Evolutionary conservation across 495 filamentous ascomycete species (phyloP), one percentile per base, ranked within the genome.

Genomic region (Glarea lozoyensis): DNA sequence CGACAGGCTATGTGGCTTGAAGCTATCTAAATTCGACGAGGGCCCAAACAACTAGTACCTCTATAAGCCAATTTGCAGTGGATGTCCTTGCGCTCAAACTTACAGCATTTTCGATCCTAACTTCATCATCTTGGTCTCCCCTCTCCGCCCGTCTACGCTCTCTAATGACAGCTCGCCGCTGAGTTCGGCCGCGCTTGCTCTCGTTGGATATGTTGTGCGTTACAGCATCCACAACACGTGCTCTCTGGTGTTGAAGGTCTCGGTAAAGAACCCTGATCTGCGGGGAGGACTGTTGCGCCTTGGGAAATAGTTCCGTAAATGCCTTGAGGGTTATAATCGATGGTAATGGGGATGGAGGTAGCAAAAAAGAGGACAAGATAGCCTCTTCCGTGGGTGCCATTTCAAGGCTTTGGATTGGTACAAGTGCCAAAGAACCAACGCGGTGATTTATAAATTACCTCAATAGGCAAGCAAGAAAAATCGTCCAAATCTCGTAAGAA

Each of bases 301-400:
- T 75, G 2, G 88, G 87, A 48, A 94, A 92, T 27, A 92, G 66
- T 20, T 79, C 71, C 21, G 75, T 77, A 65, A 93, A 93, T 48
- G 86, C 73, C 38, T 78, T 67, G 20, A 90, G 64, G 11, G 86
- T 78, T 51, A 90, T 70, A 42, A 87, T 66, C 27, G 79, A 73
- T 6, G 82, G 81, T 39, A 92, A 63, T 20, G 82, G 70, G 3
- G 86, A 79, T 5, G 86, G 81, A 12, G 81, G 67, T 36, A 93
- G 78, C 29, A 94, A 68, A 52, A 90, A 93, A 48, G 80, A 81
- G 58, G 66, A 72, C 40, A 94, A 72, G 49, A 94, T 83, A 2
- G 72, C 72, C 29, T 69, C 61, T 54, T 90, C 85, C 21, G 78
- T 79, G 7, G 82, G 80, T 13, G 84, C 67, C 84, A 88, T 87